Base-by-base conservation (phyloP, 2,329 filamentous ascomycete genomes). In the Ophiostoma fasciatum region DNA sequence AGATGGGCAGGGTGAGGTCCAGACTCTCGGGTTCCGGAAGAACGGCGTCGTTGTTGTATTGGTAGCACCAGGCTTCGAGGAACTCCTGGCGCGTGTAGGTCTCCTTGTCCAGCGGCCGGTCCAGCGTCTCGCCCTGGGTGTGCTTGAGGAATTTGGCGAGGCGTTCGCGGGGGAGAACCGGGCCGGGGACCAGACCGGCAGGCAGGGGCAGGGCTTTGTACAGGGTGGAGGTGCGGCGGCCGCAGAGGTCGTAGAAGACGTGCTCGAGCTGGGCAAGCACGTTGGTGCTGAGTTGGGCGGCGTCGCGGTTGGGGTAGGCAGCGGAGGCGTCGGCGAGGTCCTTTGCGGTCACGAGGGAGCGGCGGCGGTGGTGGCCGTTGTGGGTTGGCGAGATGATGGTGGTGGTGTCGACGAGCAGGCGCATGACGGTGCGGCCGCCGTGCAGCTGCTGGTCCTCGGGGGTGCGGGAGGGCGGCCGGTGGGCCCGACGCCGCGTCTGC, bases 1-100 rank as follows among this genome's bases (percentile, higher is more conserved):
- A 82, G 39, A 93, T 66, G 4, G 83, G 81, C 35, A 69, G 71
- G 1, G 68, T 68, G 22, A 74, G 53, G 50, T 85, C 78, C 39
- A 71, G 63, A 43, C 58, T 49, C 21, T 59, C 47, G n/a, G 63
- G 61, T 1, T 25, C 25, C 11, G 35, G 33, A 44, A 50, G 56
- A 15, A 58, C 46, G 4, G 67, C 66, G 22, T 62, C 53, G 49
- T 60, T 60, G 21, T 56, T 57, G 33, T 60, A 64, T 7, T 51
- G 45, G 28, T 56, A 51, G 45, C 56, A 58, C 63, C 64, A 69
- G 15, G 58, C 50, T 44, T 59, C 63, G 18, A 70, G 56, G 40
- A 74, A 74, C 25, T 69, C 60, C 28, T 61, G 58, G 13, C 62
- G 55, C 4, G 45, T 52, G 48, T 68, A 72, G 3, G 46, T 47